Base-by-base conservation (phyloP, 345 rosid genomes). In the Eucalyptus virginea region DNA sequence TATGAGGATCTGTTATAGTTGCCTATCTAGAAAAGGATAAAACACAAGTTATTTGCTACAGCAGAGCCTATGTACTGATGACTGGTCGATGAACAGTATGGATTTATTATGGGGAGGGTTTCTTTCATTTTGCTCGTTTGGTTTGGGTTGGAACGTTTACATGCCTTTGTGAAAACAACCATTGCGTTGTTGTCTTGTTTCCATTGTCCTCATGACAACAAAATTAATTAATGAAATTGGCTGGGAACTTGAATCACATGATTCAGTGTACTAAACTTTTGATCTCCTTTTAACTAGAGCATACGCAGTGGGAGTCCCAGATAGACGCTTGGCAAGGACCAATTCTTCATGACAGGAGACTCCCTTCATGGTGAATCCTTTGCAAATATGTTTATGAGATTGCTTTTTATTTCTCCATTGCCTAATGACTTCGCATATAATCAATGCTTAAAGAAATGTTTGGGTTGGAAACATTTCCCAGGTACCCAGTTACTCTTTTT, bases 301-400 rank as follows among this genome's bases (percentile, higher is more conserved):
- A 98, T 93, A 89, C 90, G 30, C 91, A 88, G 26, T 98, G 99
- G 99, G 98, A 98, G 88, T 94, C 98, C 48, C 91, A 89, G 89
- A 96, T 97, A 93, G 99, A 94, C 91, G 96, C 95, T 14, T 98
- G 98, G 99, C 99, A 98, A 91, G 92, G 90, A 90, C 98, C 99
- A 87, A 90, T 96, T 91, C 96, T 98, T 87, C 98, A 95, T 93
- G 98, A 98, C 94, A 94, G 93, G 91, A 95, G 94, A 83, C 95
- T 97, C 89, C 99, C 99, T 90, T 94, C 94, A 91, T 97, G 99
- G 99, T 96, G 87, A 88, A 93, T 56, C 45, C 45, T 37, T 77
- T 37, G 83, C 83, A 37, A 11, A 77, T 77, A 21, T 77, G 28
- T 37, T 37, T 72, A 72, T 77, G 83, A 37, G 47, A 37, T 37